phyloP scores from a whole-genome alignment of 1,139 yeast species.

The Suhomyces bribrorum region DNA sequence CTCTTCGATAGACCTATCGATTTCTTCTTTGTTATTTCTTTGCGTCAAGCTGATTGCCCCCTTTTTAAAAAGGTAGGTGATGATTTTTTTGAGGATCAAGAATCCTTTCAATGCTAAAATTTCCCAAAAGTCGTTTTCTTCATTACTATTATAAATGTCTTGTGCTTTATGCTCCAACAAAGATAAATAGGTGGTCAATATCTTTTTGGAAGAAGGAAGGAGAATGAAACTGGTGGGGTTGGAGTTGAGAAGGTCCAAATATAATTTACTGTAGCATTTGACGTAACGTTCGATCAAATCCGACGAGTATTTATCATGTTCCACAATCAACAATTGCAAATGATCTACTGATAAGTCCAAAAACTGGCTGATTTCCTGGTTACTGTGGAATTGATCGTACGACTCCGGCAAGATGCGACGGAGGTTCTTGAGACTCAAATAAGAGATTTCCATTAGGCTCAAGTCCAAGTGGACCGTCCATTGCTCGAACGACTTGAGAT shows the following conservation, averaged over 20 bases:
- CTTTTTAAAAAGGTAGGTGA: constrained; percentile 62
- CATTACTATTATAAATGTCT: constrained; percentile 52
- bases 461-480: constrained; percentile 56
- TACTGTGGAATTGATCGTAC: constrained; percentile 61
- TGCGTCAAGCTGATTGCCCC: constrained; percentile 69
- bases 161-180: constrained; percentile 65
- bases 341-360: constrained; percentile 59
- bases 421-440: constrained; percentile 70
- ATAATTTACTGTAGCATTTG: constrained; percentile 75
- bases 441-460: constrained; percentile 67
- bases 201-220: constrained; percentile 62
- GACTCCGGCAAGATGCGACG: constrained; percentile 79
- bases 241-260: constrained; percentile 51
- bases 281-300: constrained; percentile 71
- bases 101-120: constrained; percentile 71
- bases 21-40: constrained; percentile 61
- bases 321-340: constrained; percentile 54
- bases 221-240: constrained; percentile 75
- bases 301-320: constrained; percentile 53
- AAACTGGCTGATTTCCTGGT: constrained; percentile 60
- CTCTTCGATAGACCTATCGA: constrained; percentile 54
- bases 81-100: constrained; percentile 60
- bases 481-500: constrained; percentile 56
- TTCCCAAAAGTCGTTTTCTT: constrained; percentile 72
- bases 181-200: constrained; percentile 58